phyloP scores from a whole-genome alignment of 2,329 filamentous ascomycete genomes.

The Monilinia vaccinii-corymbosi region DNA sequence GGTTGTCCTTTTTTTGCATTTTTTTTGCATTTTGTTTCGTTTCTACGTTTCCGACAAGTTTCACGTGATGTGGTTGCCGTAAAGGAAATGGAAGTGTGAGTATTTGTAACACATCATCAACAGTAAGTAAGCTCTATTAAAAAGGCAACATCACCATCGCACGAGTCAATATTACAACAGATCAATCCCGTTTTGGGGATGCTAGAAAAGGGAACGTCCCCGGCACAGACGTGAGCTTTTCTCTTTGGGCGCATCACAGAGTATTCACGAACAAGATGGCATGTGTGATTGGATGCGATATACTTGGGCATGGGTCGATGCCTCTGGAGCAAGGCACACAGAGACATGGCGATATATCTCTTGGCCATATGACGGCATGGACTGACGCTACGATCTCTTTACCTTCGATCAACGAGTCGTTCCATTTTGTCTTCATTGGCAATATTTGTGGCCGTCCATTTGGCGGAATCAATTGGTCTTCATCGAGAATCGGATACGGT shows the following conservation, averaged over 20 bases:
- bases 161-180: conserved; percentile 3
- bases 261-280: conserved; percentile 25
- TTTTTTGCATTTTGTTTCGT: not conserved
- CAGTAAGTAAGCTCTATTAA: not conserved
- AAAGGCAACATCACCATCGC: not conserved
- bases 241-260: conserved; percentile 29
- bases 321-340: conserved; percentile 18
- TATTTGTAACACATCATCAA: conserved; percentile 5
- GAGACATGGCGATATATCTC: not conserved
- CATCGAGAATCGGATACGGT: conserved; percentile 22
- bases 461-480: conserved; percentile 25
- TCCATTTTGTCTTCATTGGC: conserved; percentile 24
- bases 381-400: conserved; percentile 22
- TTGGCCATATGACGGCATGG: conserved; percentile 23
- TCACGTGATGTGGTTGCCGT: conserved; percentile 14
- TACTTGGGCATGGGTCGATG: conserved; percentile 21
- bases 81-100: conserved; percentile 24
- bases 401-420: conserved; percentile 23
- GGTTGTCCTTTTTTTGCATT: not conserved
- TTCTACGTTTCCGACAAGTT: too few species aligned
- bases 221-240: conserved; percentile 23
- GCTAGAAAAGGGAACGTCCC: conserved; percentile 25
- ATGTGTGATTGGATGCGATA: conserved; percentile 22
- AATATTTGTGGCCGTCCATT: conserved; percentile 22
- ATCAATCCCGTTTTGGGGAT: conserved; percentile 30